These are phyloP conservation scores for Cladosporium sp. DNA, from an alignment of 2,329 filamentous ascomycete species.

Conservation along the genomic window DNA sequence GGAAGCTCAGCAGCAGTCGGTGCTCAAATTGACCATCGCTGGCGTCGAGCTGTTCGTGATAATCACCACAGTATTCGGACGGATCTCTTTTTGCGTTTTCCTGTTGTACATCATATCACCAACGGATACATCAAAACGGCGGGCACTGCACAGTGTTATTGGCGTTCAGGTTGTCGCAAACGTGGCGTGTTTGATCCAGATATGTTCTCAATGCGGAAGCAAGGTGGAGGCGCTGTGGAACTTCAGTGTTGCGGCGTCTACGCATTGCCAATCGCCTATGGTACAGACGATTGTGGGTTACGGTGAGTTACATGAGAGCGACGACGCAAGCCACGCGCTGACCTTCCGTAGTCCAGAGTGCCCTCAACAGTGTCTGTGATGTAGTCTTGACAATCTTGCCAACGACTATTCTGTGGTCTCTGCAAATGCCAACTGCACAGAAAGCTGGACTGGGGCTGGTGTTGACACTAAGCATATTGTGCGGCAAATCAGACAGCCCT, in stretches of 20 bases:
- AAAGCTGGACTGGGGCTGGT: constrained; percentile 16
- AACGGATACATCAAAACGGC: neutral
- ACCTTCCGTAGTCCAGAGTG: neutral
- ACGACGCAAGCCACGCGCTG: neutral
- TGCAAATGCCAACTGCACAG: constrained; percentile 14
- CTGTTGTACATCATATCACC: constrained; percentile 16
- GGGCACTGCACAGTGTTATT: constrained; percentile 9
- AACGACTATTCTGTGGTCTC: constrained; percentile 16
- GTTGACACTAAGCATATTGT: constrained; percentile 12
- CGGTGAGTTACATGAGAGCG: neutral
- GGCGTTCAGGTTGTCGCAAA: constrained; percentile 19
- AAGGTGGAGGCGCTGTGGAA: constrained; percentile 22
- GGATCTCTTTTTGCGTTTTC: constrained; percentile 19
- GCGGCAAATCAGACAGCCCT: neutral
- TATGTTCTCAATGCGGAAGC: constrained; percentile 18
- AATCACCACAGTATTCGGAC: constrained; percentile 12
- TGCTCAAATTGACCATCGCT: neutral
- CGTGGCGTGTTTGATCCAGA: constrained; percentile 13
- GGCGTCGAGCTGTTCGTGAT: constrained; percentile 14
- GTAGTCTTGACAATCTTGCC: constrained; percentile 20
- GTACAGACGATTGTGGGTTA: constrained; percentile 17
- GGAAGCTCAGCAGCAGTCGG: neutral
- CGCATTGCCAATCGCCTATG: constrained; percentile 11
- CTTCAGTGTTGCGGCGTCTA: constrained; percentile 2
- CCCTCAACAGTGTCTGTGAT: constrained; percentile 16